These are phyloP conservation scores for Trichophyton mentagrophytes DNA, from an alignment of 2,329 filamentous ascomycete species.

Conservation along the genomic window DNA sequence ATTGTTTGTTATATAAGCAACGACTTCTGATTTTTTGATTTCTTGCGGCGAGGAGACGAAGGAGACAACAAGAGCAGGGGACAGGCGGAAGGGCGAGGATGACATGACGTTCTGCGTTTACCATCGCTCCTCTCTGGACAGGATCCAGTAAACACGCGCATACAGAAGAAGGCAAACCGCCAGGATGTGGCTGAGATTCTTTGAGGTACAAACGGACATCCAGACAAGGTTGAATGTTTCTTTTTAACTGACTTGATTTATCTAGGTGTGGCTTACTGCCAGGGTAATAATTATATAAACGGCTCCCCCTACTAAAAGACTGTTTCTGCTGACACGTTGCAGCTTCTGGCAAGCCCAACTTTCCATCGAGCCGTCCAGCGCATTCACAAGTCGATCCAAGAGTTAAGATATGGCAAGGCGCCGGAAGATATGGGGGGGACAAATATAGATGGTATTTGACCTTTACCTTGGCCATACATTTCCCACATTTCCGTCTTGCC, in stretches of 20 bases:
- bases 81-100: neutral
- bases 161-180: neutral
- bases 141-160: neutral
- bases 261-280: slow-evolving; percentile 26
- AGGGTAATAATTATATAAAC: slow-evolving; percentile 23
- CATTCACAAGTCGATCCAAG: slow-evolving; percentile 32
- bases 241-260: slow-evolving; percentile 10
- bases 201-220: slow-evolving; percentile 23
- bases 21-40: neutral
- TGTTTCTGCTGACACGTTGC: slow-evolving; percentile 16
- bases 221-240: slow-evolving; percentile 3
- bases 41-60: neutral
- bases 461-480: neutral
- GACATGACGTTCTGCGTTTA: neutral
- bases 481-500: neutral
- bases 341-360: slow-evolving; percentile 32
- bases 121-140: neutral
- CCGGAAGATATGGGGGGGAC: slow-evolving; percentile 34
- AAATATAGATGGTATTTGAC: slow-evolving; percentile 21
- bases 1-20: neutral
- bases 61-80: neutral
- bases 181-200: slow-evolving; percentile 18
- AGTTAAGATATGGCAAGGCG: slow-evolving; percentile 30
- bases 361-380: slow-evolving; percentile 34
- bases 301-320: slow-evolving; percentile 25